phyloP scores from a whole-genome alignment of 2,329 filamentous ascomycete species.

The Kalaharituber pfeilii region DNA sequence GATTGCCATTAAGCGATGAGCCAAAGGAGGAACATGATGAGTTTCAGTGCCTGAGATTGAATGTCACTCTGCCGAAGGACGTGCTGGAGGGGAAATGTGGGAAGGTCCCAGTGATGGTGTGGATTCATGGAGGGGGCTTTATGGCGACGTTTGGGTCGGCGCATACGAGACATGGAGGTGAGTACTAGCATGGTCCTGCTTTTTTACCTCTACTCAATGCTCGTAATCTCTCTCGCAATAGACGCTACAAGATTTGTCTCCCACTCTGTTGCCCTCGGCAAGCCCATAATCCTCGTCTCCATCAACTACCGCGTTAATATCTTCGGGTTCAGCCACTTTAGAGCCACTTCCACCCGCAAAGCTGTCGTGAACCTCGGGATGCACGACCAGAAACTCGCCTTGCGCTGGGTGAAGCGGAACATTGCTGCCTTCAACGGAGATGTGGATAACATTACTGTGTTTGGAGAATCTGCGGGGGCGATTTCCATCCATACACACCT shows the following conservation, averaged over 20 bases:
- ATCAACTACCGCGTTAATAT: constrained; percentile 63
- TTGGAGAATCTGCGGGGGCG: constrained; percentile 39
- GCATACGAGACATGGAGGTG: too few species aligned
- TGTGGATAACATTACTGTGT: constrained; percentile 35
- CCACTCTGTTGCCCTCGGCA: constrained; percentile 32
- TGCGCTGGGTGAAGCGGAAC: constrained; percentile 38
- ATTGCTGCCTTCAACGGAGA: constrained; percentile 40
- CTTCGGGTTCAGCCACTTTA: constrained; percentile 56
- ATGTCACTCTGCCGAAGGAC: neutral
- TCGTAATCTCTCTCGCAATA: too few species aligned
- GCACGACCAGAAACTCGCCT: constrained; percentile 35
- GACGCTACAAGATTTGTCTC: too few species aligned
- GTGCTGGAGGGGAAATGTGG: neutral
- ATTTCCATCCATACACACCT: constrained; percentile 37
- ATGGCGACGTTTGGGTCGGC: constrained; percentile 27
- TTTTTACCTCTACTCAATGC: too few species aligned
- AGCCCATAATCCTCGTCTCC: constrained; percentile 56
- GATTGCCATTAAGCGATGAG: neutral
- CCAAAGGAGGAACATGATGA: neutral
- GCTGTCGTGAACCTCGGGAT: constrained; percentile 37
- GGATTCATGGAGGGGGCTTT: constrained; percentile 32
- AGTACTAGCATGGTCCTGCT: too few species aligned
- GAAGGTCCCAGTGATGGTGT: constrained; percentile 31
- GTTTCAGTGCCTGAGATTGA: neutral
- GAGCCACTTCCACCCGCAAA: constrained; percentile 49